phyloP scores from a whole-genome alignment of 202 grass and related monocot species.

The Hordeum pubiflorum region DNA sequence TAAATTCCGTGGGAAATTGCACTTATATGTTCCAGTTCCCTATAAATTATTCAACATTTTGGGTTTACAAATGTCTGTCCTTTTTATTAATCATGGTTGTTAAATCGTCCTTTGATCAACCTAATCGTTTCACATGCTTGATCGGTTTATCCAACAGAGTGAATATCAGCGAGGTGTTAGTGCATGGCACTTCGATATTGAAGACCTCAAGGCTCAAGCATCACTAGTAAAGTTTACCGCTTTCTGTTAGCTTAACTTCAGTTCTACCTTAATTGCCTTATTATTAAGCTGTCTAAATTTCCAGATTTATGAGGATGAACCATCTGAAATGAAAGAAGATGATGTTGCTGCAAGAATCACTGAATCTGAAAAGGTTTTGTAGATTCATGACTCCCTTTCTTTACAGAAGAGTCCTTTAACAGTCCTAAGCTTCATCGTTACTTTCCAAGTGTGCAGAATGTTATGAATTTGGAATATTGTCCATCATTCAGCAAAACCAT shows the following conservation, averaged over 20 bases:
- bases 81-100: not conserved
- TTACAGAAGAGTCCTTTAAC: not conserved
- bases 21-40: not conserved
- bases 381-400: constrained; percentile 20
- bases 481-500: not conserved
- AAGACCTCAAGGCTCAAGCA: constrained; percentile 97
- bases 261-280: constrained; percentile 23
- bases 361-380: constrained; percentile 50
- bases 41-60: not conserved
- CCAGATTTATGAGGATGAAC: constrained; percentile 84
- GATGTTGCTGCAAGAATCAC: constrained; percentile 49
- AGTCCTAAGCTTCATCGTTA: constrained; percentile 1
- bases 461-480: not conserved
- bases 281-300: constrained; percentile 30
- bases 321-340: constrained; percentile 82
- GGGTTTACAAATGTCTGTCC: not conserved
- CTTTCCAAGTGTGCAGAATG: not conserved
- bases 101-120: not conserved
- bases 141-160: constrained; percentile 50
- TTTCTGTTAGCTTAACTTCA: not conserved
- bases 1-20: not conserved
- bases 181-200: constrained; percentile 98
- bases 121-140: not conserved
- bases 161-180: constrained; percentile 98
- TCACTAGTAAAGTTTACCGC: constrained; percentile 56